phyloP scores from a whole-genome alignment of 257 asterid genomes.

The Lycium ferocissimum region DNA sequence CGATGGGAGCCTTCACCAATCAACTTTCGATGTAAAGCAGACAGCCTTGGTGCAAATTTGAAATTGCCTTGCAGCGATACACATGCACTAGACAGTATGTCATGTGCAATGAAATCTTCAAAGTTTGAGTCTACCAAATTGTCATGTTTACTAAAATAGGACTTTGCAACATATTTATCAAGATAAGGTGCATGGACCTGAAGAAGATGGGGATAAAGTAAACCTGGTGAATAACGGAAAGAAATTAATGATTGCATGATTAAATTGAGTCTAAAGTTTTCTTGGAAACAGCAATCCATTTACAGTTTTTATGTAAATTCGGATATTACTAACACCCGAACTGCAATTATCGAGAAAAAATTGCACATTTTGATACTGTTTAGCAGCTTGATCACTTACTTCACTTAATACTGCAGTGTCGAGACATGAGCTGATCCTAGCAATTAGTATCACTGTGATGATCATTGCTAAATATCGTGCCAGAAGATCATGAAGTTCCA shows the following conservation, averaged over 20 bases:
- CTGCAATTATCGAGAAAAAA: not conserved
- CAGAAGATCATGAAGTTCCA: not conserved
- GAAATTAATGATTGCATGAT: not conserved
- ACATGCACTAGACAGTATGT: constrained; percentile 50
- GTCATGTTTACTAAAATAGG: constrained; percentile 55
- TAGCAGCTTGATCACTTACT: not conserved
- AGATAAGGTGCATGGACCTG: constrained; percentile 46
- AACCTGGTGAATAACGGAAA: constrained; percentile 22
- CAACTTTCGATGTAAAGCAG: constrained; percentile 46
- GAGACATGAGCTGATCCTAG: constrained; percentile 22
- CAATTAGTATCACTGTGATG: constrained; percentile 16
- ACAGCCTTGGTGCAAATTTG: constrained; percentile 36
- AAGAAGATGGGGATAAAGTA: constrained; percentile 26
- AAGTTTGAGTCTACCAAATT: constrained; percentile 54
- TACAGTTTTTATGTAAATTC: not conserved
- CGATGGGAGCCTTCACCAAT: constrained; percentile 97
- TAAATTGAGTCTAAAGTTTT: not conserved
- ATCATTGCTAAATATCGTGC: not conserved
- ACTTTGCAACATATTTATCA: constrained; percentile 52
- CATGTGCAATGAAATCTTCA: constrained; percentile 47
- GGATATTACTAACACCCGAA: not conserved
- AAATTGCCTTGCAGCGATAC: constrained; percentile 40
- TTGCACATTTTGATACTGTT: not conserved
- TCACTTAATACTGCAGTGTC: not conserved
- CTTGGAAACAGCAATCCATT: not conserved